Base-by-base conservation (phyloP, 768 basidiomycete species). In the Mycena crocata region DNA sequence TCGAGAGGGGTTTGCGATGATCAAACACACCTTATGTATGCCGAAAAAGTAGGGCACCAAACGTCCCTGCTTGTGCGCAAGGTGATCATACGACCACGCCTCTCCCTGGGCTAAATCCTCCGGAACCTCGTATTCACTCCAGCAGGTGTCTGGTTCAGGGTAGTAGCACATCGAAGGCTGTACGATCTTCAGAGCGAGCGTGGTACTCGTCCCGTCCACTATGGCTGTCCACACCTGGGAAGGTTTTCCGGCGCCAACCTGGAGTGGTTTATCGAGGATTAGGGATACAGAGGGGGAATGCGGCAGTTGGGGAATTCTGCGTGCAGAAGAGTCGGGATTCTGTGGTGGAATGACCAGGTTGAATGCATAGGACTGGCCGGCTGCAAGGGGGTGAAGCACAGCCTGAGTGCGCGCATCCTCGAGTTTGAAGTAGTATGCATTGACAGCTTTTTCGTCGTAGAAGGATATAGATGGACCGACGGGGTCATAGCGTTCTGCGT, bases 41-140 rank as follows among this genome's bases (percentile, higher is more conserved):
- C 64, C 64, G 39, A 66, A 66, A 46, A 66, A 66, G 37, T 66
- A 66, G 5, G 64, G 64, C 12, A 66, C 61, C 21, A 39, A 49
- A 26, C 49, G 44, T 28, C 64, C 64, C 31, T 66, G 64, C 10
- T 12, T 5, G 40, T 60, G 44, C 57, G 37, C 13, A 23, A 66
- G 57, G 39, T 59, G 39, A 52, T 19, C 57, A 46, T 65, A 65
- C 9, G 54, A 56, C 64, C 64, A 66, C 7, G 64, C 64, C 40
- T 66, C 64, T 23, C 61, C 49, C 15, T 56, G 52, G 17, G 58
- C 64, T 17, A 66, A 45, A 23, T 66, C 52, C 50, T 52, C 60
- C 44, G 50, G 51, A 2, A 48, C 45, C 46, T 48, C 40, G 45
- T 39, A 50, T 30, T 55, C 58, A 17, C 55, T 45, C 32, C 6